Evolutionary conservation across 257 asterid genomes (phyloP).

Genomic region (Ajuga chamaepitys): DNA sequence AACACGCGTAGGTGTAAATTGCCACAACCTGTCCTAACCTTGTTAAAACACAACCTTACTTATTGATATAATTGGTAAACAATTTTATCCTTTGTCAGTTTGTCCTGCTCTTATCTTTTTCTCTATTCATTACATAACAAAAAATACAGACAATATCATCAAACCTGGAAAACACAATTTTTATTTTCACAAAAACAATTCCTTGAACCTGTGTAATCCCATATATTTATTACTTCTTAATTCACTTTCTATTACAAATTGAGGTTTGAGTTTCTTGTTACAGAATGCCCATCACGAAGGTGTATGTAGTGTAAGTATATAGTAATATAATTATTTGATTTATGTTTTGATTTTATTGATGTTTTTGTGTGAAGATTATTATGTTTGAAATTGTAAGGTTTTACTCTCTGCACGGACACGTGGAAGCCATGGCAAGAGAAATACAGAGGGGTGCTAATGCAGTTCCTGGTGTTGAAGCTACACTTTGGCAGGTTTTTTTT

Average conservation of each 20-base stretch:
- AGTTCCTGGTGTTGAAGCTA: conserved; percentile 73
- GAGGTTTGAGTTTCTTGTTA: neutral
- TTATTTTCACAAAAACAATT: neutral
- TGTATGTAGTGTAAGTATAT: conserved; percentile 67
- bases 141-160: neutral
- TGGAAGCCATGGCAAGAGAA: conserved; percentile 79
- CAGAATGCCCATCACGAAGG: conserved; percentile 48
- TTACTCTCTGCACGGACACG: conserved; percentile 84
- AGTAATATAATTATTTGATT: neutral
- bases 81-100: no score
- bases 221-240: neutral
- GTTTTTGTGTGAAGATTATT: neutral
- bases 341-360: neutral
- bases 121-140: neutral
- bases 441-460: conserved; percentile 69
- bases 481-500: conserved; percentile 67
- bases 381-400: conserved; percentile 45
- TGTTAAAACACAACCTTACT: no score
- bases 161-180: no score
- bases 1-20: no score
- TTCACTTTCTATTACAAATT: neutral
- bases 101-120: neutral
- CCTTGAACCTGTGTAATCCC: no score
- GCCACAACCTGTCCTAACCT: no score
- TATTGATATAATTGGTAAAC: no score